Conservation (phyloP, 2,329 filamentous ascomycete species). For the Exophiala alcalophila region DNA sequence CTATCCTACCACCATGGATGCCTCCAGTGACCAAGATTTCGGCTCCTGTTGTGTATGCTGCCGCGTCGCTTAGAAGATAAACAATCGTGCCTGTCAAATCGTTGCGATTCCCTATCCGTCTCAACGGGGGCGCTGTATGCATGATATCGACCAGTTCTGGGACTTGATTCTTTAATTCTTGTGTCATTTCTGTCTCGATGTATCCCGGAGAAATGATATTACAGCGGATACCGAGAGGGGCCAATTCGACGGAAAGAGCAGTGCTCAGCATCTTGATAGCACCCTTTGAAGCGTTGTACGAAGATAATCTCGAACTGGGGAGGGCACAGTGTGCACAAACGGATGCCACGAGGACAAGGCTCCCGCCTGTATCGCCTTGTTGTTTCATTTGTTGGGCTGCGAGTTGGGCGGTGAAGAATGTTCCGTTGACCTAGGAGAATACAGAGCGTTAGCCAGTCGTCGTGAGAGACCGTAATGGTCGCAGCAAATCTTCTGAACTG, state of each 20-base stretch:
- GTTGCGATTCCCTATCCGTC: constrained; percentile 38
- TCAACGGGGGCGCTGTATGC: constrained; percentile 42
- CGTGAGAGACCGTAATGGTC: too few relatives aligned
- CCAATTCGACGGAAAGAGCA: constrained; percentile 70
- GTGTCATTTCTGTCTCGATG: constrained; percentile 53
- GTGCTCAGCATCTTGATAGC: constrained; percentile 47
- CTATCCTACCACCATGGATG: constrained; percentile 35
- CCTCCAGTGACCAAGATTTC: constrained; percentile 38
- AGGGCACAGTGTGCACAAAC: constrained; percentile 5
- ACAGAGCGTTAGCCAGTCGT: too few relatives aligned
- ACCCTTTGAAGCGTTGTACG: constrained; percentile 42
- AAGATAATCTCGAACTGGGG: constrained; percentile 35
- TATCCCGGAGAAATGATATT: constrained; percentile 73
- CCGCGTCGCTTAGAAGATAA: constrained; percentile 42
- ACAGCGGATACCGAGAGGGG: constrained; percentile 64
- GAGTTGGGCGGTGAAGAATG: too few relatives aligned
- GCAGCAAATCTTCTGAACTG: too few relatives aligned
- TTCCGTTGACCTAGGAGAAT: too few relatives aligned
- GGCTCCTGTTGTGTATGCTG: constrained; percentile 40
- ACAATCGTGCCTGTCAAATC: constrained; percentile 43
- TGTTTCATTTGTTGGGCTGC: too few relatives aligned
- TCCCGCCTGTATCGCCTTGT: background rate
- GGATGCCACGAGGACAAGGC: background rate
- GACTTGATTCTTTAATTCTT: constrained; percentile 1
- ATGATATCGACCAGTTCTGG: constrained; percentile 26